Conservation (phyloP, 805 yeast genomes). For the Candida chauliodis region DNA sequence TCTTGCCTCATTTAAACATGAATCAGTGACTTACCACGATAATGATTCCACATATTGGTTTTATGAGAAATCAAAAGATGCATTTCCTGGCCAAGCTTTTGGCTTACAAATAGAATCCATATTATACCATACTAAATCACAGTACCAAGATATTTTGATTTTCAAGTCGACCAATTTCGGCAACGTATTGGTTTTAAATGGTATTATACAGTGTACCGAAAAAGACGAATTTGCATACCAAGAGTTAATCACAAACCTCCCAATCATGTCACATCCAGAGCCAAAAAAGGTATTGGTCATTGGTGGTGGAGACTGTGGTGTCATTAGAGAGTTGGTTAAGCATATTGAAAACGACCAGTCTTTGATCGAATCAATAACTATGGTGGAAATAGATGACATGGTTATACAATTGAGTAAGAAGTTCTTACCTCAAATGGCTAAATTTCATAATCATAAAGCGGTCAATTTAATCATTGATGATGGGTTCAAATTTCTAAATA, state of each 20-base stretch:
- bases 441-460: constrained; percentile 57
- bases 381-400: constrained; percentile 86
- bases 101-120: constrained; percentile 59
- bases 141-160: constrained; percentile 78
- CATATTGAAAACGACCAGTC: constrained; percentile 45
- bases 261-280: constrained; percentile 69
- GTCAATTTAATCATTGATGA: constrained; percentile 70
- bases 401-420: constrained; percentile 70
- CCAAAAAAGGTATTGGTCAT: constrained; percentile 80
- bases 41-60: constrained; percentile 59
- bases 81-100: constrained; percentile 88
- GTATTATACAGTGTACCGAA: constrained; percentile 88
- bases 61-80: constrained; percentile 63
- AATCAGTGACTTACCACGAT: constrained; percentile 17
- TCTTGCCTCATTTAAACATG: constrained; percentile 23
- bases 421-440: constrained; percentile 76
- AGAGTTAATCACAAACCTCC: constrained; percentile 84
- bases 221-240: constrained; percentile 92
- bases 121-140: constrained; percentile 63
- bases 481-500: constrained; percentile 73
- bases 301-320: constrained; percentile 98
- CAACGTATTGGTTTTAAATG: constrained; percentile 84
- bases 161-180: constrained; percentile 77
- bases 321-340: constrained; percentile 80
- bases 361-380: constrained; percentile 54